phyloP scores from a whole-genome alignment of 1,284 basidiomycete species.

The Microbotryomycetes sp. region DNA sequence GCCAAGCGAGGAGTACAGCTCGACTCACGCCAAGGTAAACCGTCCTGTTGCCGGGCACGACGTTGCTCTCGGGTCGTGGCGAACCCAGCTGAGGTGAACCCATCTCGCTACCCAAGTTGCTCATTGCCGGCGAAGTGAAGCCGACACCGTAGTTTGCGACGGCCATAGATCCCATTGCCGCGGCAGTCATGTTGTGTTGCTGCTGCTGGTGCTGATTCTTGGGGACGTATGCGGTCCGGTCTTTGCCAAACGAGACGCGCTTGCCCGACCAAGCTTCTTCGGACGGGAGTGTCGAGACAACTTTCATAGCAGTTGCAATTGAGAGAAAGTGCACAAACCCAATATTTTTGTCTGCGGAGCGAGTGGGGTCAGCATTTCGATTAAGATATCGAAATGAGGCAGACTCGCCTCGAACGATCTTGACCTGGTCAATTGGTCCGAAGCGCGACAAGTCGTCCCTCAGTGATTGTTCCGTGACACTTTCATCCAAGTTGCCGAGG shows the following conservation, averaged over 20 bases:
- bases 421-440: slow-evolving; percentile 95
- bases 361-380: neutral
- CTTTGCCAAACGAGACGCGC: slow-evolving; percentile 86
- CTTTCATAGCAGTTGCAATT: slow-evolving; percentile 86
- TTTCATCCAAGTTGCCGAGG: slow-evolving; percentile 80
- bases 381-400: neutral
- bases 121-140: slow-evolving; percentile 31
- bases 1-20: neutral
- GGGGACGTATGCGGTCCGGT: slow-evolving; percentile 65
- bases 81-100: slow-evolving; percentile 9
- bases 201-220: slow-evolving; percentile 64
- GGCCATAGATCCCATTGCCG: slow-evolving; percentile 38
- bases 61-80: slow-evolving; percentile 23
- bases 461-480: slow-evolving; percentile 77
- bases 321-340: slow-evolving; percentile 94
- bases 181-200: slow-evolving; percentile 40
- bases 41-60: slow-evolving; percentile 61
- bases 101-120: slow-evolving; percentile 5
- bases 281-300: slow-evolving; percentile 76
- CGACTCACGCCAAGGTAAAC: slow-evolving; percentile 57
- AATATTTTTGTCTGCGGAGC: slow-evolving; percentile 73
- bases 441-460: slow-evolving; percentile 79
- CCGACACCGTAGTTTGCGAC: slow-evolving; percentile 36
- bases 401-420: slow-evolving; percentile 62
- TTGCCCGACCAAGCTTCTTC: slow-evolving; percentile 89